Base-by-base conservation (phyloP, 176 grass and related monocot species). In the Bolboschoenus planiculmis region DNA sequence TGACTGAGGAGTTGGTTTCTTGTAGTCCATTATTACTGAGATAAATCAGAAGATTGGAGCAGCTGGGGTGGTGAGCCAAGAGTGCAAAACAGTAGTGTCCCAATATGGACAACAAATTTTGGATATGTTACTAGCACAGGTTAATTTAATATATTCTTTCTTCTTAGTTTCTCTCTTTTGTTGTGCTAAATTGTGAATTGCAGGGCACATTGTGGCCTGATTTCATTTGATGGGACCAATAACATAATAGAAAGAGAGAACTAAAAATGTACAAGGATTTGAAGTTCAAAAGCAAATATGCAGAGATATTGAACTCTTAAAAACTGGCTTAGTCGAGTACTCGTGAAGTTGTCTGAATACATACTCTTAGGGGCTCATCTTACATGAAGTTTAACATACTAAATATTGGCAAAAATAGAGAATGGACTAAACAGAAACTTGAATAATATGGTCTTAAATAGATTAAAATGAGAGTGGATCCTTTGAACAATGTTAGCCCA, bases 1-100 rank as follows among this genome's bases (percentile, higher is more conserved):
- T 78, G 13, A 5, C 60, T 82, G 23, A 46, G 23, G 37, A 63
- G n/a, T 10, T 82, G 33, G 14, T 53, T 75, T 27, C 35, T 35
- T 83, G 57, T 81, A 99, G 97, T 78, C 91, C 53, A 79, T 95
- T 70, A 86, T 99, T 83, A 89, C 91, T 39, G 97, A 99, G 84
- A 99, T 99, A 80, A 99, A 99, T 62, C 72, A 99, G 53, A 91
- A 93, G 84, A 99, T 99, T 64, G 97, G 93, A 56, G 97, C 88
- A 64, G 31, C 91, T 87, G 93, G 97, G 27, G 83, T 99, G 15
- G 89, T 93, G 78, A 95, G 93, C 86, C 93, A 99, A 85, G 92
- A 99, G 81, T 99, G 97, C 93, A 99, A 99, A 86, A 85, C 97
- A 65, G 86, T 99, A 64, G 89, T 99, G 66, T 57, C 91, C 67